phyloP scores from a whole-genome alignment of 2,329 filamentous ascomycete species.

The Penicillium oxalicum region DNA sequence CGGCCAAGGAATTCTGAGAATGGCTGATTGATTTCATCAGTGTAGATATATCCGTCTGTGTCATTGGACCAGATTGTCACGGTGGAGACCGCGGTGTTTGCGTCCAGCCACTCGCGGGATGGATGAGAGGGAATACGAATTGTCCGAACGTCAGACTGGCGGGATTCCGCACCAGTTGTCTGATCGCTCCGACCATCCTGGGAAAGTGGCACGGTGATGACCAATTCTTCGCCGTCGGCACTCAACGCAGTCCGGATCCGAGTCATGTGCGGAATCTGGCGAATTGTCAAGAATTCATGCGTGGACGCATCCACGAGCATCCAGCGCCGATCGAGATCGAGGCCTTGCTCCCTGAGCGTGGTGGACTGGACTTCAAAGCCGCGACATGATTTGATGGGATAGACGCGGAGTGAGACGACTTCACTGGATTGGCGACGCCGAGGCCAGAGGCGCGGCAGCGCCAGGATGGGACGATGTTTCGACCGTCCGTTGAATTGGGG shows the following conservation, averaged over 20 bases:
- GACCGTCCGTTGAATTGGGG: conserved; percentile 12
- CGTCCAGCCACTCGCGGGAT: conserved; percentile 46
- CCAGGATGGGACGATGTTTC: conserved; percentile 11
- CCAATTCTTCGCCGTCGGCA: conserved; percentile 41
- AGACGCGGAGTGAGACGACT: conserved; percentile 47
- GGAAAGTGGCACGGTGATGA: conserved; percentile 35
- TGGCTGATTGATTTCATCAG: conserved; percentile 44
- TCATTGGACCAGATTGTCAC: conserved; percentile 56
- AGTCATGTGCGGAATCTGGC: conserved; percentile 56
- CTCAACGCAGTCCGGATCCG: conserved; percentile 53
- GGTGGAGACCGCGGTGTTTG: conserved; percentile 45
- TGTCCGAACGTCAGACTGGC: conserved; percentile 6
- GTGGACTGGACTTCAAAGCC: conserved; percentile 52
- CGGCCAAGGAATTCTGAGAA: conserved; percentile 54
- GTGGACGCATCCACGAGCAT: conserved; percentile 56
- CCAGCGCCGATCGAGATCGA: conserved; percentile 60
- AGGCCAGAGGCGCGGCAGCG: background rate
- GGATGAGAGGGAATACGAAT: conserved; percentile 54
- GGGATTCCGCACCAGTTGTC: conserved; percentile 12
- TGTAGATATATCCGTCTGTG: conserved; percentile 54
- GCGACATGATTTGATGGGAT: conserved; percentile 63
- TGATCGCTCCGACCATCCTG: conserved; percentile 31
- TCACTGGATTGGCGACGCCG: conserved; percentile 21
- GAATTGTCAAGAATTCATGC: conserved; percentile 57
- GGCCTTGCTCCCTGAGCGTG: conserved; percentile 49